Percentiles rank a stretch among this genome's conserved stretches.
phyloP scores from a whole-genome alignment of 176 grass and related monocot genomes.

The Carex myosuroides region DNA sequence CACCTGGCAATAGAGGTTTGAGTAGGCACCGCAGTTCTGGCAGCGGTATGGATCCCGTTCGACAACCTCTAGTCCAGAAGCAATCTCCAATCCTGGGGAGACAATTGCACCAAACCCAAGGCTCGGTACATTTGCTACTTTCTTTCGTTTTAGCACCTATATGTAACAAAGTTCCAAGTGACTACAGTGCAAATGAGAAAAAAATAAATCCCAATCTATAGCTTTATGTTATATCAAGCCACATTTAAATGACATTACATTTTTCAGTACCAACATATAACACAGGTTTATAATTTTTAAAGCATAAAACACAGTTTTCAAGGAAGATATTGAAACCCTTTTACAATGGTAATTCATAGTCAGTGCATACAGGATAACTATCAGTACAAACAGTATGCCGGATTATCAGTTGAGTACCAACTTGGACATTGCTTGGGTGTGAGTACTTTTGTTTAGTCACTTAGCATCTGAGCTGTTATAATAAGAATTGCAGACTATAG shows the following conservation, averaged over 20 bases:
- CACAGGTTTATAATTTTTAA: background rate
- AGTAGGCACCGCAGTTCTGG: slow-evolving; percentile 74
- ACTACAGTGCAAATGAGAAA: background rate
- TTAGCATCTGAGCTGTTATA: background rate
- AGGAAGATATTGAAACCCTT: background rate
- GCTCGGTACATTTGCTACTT: slow-evolving; percentile 70
- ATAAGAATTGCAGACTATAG: background rate
- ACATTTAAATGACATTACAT: background rate
- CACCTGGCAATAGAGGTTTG: slow-evolving; percentile 76
- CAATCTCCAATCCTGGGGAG: slow-evolving; percentile 65
- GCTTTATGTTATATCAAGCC: background rate
- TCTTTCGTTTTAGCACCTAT: slow-evolving; percentile 87
- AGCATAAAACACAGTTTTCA: background rate
- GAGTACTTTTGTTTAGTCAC: background rate
- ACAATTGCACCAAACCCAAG: slow-evolving; percentile 90
- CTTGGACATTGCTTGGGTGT: background rate
- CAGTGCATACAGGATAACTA: background rate
- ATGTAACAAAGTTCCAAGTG: slow-evolving; percentile 12
- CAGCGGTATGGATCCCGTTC: slow-evolving; percentile 62
- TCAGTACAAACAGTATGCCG: background rate
- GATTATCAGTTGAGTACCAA: background rate
- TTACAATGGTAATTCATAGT: background rate
- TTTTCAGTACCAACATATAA: background rate
- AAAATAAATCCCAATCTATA: background rate
- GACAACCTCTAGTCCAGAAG: slow-evolving; percentile 54